These are phyloP conservation scores for Skeletonema grethae DNA, from an alignment of 108 stramenopile species.

Conservation along the genomic window DNA sequence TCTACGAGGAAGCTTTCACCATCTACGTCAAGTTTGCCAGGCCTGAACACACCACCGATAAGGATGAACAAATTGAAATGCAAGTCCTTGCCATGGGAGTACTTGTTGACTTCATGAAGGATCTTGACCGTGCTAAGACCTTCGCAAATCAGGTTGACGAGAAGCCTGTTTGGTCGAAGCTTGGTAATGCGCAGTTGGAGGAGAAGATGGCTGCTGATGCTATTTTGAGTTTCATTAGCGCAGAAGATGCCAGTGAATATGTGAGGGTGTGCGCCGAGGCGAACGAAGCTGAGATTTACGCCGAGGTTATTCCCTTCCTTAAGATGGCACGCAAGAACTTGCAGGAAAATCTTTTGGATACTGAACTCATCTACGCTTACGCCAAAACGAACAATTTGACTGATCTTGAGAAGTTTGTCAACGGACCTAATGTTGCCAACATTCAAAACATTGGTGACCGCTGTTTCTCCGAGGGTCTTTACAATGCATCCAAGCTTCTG, in stretches of 20 bases:
- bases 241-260: constrained; percentile 96
- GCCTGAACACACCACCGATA: constrained; percentile 85
- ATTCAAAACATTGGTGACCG: constrained; percentile 97
- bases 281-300: constrained; percentile 91
- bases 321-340: constrained; percentile 98
- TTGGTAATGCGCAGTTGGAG: constrained; percentile 98
- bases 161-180: constrained; percentile 98
- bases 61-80: constrained; percentile 93
- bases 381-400: constrained; percentile 96
- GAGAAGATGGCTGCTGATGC: constrained; percentile 95
- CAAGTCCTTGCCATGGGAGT: constrained; percentile 97
- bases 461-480: constrained; percentile 95
- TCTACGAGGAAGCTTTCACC: constrained; percentile 98
- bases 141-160: constrained; percentile 97
- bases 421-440: constrained; percentile 98
- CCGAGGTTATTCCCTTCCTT: constrained; percentile 95
- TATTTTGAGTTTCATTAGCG: constrained; percentile 97
- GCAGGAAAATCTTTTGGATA: constrained; percentile 98
- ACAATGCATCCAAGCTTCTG: constrained; percentile 96
- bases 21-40: constrained; percentile 99
- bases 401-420: constrained; percentile 97
- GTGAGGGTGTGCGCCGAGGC: constrained; percentile 94
- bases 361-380: constrained; percentile 97
- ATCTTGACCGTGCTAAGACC: constrained; percentile 96
- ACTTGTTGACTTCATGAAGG: constrained; percentile 96